Conservation (phyloP, 768 basidiomycete genomes). For the Pleurotus tuoliensis region DNA sequence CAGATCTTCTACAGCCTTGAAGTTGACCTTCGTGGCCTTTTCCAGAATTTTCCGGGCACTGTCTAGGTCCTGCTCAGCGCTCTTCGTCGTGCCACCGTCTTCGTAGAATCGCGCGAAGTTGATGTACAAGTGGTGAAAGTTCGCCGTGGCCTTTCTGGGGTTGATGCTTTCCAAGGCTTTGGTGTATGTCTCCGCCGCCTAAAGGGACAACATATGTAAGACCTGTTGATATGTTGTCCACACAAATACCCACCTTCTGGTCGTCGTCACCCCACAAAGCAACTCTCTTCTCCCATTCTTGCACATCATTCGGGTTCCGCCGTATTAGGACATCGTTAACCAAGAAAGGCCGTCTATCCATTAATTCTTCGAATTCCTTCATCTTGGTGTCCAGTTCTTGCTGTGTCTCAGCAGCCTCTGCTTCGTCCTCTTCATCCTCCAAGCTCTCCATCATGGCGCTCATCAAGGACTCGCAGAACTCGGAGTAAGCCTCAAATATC, state of each 20-base stretch:
- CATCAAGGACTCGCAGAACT: slow-evolving; percentile 89
- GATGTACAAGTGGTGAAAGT: slow-evolving; percentile 85
- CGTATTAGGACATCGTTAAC: slow-evolving; percentile 92
- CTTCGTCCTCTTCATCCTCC: slow-evolving; percentile 80
- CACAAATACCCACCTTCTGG: slow-evolving; percentile 72
- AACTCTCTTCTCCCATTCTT: slow-evolving; percentile 98
- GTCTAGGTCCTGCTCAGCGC: slow-evolving; percentile 78
- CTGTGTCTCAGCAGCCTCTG: slow-evolving; percentile 74
- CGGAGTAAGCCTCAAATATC: slow-evolving; percentile 94
- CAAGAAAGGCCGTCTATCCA: slow-evolving; percentile 93
- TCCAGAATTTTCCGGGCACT: slow-evolving; percentile 91
- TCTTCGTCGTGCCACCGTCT: slow-evolving; percentile 79
- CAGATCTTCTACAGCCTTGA: slow-evolving; percentile 93
- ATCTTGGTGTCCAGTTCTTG: slow-evolving; percentile 82
- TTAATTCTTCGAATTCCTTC: slow-evolving; percentile 90
- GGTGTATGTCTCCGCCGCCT: slow-evolving; percentile 94
- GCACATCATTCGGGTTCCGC: slow-evolving; percentile 95
- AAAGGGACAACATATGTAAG: slow-evolving; percentile 12
- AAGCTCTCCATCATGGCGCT: slow-evolving; percentile 85
- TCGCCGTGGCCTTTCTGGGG: slow-evolving; percentile 87
- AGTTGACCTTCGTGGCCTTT: slow-evolving; percentile 87
- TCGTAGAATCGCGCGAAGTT: slow-evolving; percentile 99
- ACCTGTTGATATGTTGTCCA: no score
- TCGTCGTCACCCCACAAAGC: slow-evolving; percentile 93
- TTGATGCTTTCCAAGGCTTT: slow-evolving; percentile 84